Percentiles rank a stretch among this genome's conserved stretches.
These are phyloP conservation scores for Orbilia ellipsospora DNA, from an alignment of 2,329 filamentous ascomycete species.

Conservation along the genomic window DNA sequence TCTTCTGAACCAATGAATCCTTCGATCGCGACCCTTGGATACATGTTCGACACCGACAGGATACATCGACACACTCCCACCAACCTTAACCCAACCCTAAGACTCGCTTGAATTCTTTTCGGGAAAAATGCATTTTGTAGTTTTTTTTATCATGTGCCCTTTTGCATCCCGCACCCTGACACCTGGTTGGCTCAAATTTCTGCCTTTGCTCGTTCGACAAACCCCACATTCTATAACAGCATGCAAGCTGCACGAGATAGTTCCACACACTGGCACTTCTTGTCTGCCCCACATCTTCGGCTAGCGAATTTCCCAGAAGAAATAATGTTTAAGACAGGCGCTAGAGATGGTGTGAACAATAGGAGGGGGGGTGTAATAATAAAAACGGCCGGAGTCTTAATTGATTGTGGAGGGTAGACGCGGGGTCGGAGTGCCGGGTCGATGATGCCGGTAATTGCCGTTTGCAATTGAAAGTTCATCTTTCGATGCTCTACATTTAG, in stretches of 20 bases:
- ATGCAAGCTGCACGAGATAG: constrained; percentile 37
- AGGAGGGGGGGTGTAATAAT: not conserved
- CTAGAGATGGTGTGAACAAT: not conserved
- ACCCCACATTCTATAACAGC: constrained; percentile 38
- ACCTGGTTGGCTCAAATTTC: constrained; percentile 36
- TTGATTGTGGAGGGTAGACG: constrained; percentile 5
- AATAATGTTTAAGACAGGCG: not conserved
- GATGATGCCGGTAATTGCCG: constrained; percentile 43
- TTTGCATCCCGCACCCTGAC: constrained; percentile 31
- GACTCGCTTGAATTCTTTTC: not conserved
- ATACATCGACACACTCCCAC: too few species aligned
- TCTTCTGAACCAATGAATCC: too few species aligned
- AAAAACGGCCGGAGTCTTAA: too few species aligned
- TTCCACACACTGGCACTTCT: not conserved
- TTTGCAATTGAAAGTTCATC: not conserved
- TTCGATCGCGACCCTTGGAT: too few species aligned
- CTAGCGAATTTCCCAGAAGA: not conserved
- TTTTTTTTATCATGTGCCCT: constrained; percentile 38
- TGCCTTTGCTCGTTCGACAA: not conserved
- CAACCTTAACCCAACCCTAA: too few species aligned
- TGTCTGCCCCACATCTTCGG: constrained; percentile 8
- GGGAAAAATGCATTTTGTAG: not conserved
- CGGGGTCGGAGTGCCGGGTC: constrained; percentile 45
- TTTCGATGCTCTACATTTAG: too few species aligned
- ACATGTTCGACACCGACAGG: too few species aligned